Percentiles rank a stretch among this genome's conserved stretches.
Conservation (phyloP, 2,329 filamentous ascomycete genomes). For the Fusarium tricinctum region DNA sequence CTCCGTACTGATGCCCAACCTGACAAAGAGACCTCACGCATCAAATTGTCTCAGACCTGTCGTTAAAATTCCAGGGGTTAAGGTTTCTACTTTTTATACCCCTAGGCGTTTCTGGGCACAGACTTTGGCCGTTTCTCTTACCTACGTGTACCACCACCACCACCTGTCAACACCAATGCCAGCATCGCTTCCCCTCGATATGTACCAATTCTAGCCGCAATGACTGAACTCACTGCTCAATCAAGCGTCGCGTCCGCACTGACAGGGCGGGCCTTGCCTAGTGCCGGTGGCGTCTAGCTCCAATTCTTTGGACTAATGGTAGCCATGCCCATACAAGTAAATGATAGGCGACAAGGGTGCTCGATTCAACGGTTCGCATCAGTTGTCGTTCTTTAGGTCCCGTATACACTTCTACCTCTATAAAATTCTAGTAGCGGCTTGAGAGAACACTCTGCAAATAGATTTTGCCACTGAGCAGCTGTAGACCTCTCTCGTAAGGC, state of each 20-base stretch:
- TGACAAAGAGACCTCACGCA: conserved; percentile 9
- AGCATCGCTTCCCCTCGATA: conserved; percentile 3
- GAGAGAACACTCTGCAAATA: neutral
- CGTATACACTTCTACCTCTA: neutral
- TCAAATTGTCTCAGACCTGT: conserved; percentile 19
- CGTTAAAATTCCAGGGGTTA: neutral
- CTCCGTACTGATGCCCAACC: neutral
- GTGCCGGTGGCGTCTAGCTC: conserved; percentile 26
- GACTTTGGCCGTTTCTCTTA: conserved; percentile 9
- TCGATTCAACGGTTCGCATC: conserved; percentile 3
- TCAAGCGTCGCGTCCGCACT: conserved; percentile 5
- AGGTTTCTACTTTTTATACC: neutral
- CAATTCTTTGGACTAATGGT: conserved; percentile 28
- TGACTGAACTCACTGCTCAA: neutral
- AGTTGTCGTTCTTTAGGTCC: neutral
- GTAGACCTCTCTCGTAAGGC: neutral
- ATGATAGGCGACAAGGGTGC: conserved; percentile 4
- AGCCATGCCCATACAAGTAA: neutral
- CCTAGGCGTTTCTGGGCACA: conserved; percentile 16
- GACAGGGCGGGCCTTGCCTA: conserved; percentile 26
- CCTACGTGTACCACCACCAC: conserved; percentile 20
- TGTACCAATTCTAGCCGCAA: neutral
- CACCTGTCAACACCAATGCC: conserved; percentile 13
- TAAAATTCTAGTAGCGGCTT: neutral
- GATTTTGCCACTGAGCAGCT: neutral